Base-by-base conservation (phyloP, 129 eudicot genomes). In the Centella asiatica region DNA sequence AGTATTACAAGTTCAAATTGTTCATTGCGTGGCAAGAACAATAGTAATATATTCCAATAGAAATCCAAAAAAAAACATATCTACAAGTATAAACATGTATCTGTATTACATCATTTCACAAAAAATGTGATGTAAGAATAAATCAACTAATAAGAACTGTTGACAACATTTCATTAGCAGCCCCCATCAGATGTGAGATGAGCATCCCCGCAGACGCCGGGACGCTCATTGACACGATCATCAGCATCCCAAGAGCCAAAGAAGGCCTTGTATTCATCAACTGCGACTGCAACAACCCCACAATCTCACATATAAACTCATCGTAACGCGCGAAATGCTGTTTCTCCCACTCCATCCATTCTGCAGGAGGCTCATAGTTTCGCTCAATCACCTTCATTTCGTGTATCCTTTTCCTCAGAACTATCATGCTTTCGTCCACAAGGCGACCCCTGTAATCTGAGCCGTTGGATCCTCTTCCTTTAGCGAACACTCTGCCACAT, bases 321-420 rank as follows among this genome's bases (percentile, higher is more conserved):
- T 57, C 34, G 4, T 62, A 65, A 20, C 20, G 22, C 44, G 3
- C n/a, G 53, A 42, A 72, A 20, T 65, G 27, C 5, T 57, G 52
- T 40, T 72, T 65, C 67, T 72, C 77, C 77, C 77, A 67, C 13
- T 67, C 69, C 72, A 50, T 57, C 73, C 69, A 67, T 13, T 74
- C 71, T n/a, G 48, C 29, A 50, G 64, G 69, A 44, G 64, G 67
- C 69, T 48, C 29, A 32, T 37, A 60, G 31, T 47, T 65, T 20
- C 25, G 44, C 66, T 72, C 77, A 12, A 44, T 31, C 26, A 66
- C 32, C 50, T 47, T 28, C 52, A 60, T 69, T 14, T 69, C 50
- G n/a, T 60, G 74, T 44, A 69, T 60, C 4, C 74, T 26, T 47
- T 59, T 69, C 48, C 61, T 46, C 14, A 69, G n/a, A 9, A 69